Base-by-base conservation (phyloP, 345 rosid genomes). In the Pugionium dolabratum region DNA sequence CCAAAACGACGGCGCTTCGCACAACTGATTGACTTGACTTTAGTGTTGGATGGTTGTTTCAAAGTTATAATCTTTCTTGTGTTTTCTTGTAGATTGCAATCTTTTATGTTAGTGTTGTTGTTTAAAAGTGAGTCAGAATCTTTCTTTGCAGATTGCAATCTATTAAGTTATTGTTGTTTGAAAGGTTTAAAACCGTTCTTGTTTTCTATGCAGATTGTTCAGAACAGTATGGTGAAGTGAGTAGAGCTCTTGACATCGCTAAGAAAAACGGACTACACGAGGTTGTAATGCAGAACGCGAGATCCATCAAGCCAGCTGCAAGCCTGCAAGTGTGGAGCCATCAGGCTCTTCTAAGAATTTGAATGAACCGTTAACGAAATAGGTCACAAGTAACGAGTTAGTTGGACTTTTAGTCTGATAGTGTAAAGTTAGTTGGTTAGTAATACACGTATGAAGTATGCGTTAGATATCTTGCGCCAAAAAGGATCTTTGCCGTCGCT, bases 291-390 rank as follows among this genome's bases (percentile, higher is more conserved):
- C 83, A 62, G 37, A 72, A 82, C 29, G 89, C 87, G 2, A 94
- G 78, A 72, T 76, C 79, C 57, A 66, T 90, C 61, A 85, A 83
- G 58, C 77, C 79, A 11, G 73, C 50, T 32, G 62, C 75, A 26
- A 32, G 18, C 0, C 50, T 32, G 62, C 75, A 26, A 32, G 18
- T 0, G 34, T 35, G 11, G 59, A 57, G 71, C 44, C 75, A 57
- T 18, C 59, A 74, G 25, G 90, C 83, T 59, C 81, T 7, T 66
- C 76, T 11, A 59, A 82, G 42, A 89, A 83, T 46, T 71, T 94
- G 31, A 90, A 90, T 69, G 95, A 88, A 83, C 96, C 0, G 99
- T 90, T 2, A 94, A 95, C 37, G 97, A 94, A 54, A 90, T 94
- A 47, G 88, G 86, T 65, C 87, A 90, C 30, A 96, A 78, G 78